phyloP scores from a whole-genome alignment of 768 basidiomycete species.

The Hirschioporus abietinus region DNA sequence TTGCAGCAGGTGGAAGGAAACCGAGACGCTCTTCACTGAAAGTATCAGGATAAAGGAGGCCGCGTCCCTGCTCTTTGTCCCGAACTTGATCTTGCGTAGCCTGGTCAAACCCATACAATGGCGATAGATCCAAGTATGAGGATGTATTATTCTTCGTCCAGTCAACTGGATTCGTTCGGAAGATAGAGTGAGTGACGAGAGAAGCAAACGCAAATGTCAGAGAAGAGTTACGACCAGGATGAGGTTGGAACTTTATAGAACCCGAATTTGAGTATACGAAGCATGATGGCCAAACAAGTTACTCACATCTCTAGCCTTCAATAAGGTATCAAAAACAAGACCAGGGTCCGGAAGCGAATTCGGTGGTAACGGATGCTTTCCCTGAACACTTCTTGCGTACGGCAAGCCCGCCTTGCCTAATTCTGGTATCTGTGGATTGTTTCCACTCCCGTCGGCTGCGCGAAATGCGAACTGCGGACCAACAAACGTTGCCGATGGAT shows the following conservation, averaged over 20 bases:
- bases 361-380: conserved; percentile 33
- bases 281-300: conserved; percentile 4
- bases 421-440: conserved; percentile 48
- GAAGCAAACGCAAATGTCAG: conserved; percentile 24
- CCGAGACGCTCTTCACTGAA: conserved; percentile 48
- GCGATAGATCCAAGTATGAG: conserved; percentile 53
- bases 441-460: conserved; percentile 54
- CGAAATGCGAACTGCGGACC: conserved; percentile 37
- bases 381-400: conserved; percentile 52
- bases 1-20: conserved; percentile 48
- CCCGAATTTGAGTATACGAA: neutral
- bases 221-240: conserved; percentile 28
- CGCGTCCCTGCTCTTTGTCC: conserved; percentile 40
- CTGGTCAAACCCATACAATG: conserved; percentile 48
- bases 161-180: conserved; percentile 41
- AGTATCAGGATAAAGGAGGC: conserved; percentile 46
- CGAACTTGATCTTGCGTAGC: conserved; percentile 37
- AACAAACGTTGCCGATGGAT: conserved; percentile 23
- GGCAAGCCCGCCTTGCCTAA: conserved; percentile 58
- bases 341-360: conserved; percentile 43
- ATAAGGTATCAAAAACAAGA: conserved; percentile 34
- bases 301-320: conserved; percentile 25
- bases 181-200: conserved; percentile 27
- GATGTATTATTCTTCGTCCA: conserved; percentile 45
- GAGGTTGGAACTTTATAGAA: conserved; percentile 15